Conservation (phyloP, 306 rosid species). For the Parietaria judaica region DNA sequence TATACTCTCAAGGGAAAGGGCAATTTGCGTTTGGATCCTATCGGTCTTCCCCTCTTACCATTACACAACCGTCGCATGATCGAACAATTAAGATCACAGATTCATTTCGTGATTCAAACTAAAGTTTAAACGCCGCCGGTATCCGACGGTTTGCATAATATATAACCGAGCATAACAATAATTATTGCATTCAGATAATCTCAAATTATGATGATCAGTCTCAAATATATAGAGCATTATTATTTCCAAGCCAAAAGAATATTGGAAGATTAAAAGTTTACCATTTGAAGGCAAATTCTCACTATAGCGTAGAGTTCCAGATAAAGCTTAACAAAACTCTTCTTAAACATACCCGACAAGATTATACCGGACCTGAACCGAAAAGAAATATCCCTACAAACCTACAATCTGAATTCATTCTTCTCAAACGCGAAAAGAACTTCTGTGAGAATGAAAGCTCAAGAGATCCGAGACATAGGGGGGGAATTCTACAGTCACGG, state of each 20-base stretch:
- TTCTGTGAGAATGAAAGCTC: not conserved
- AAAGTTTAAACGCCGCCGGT: no score
- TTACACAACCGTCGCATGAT: no score
- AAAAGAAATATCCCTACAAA: conserved; percentile 9
- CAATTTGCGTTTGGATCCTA: no score
- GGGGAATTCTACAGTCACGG: conserved; percentile 21
- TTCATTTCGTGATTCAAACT: no score
- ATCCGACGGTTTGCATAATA: no score
- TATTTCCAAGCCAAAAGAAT: not conserved
- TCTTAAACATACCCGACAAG: conserved; percentile 3
- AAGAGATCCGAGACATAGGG: not conserved
- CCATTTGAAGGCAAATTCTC: not conserved
- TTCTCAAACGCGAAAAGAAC: not conserved
- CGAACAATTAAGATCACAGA: no score
- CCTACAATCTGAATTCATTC: conserved; percentile 16
- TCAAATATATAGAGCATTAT: not conserved
- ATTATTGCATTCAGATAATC: not conserved
- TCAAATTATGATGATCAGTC: not conserved
- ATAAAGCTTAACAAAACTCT: not conserved
- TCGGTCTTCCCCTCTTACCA: no score
- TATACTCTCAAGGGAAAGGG: no score
- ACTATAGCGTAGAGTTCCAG: not conserved
- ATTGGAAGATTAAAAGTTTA: not conserved
- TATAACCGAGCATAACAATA: no score
- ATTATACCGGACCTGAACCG: conserved; percentile 12